Percentiles rank a stretch among this genome's conserved stretches.
Conservation (phyloP, 2,329 filamentous ascomycete species). For the Colletotrichum spinosum region DNA sequence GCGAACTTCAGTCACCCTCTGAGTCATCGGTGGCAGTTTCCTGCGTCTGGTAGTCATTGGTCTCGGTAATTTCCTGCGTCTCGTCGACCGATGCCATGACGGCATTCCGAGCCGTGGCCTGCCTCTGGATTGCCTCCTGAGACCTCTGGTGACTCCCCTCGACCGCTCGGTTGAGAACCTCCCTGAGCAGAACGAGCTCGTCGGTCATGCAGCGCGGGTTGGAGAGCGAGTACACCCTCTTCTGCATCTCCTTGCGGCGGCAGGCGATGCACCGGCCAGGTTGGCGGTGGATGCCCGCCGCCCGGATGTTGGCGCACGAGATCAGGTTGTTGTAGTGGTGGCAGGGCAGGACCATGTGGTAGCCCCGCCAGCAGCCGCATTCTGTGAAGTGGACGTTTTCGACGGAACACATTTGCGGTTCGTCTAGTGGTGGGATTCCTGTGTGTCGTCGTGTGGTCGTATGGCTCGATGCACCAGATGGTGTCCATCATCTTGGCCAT, state of each 20-base stretch:
- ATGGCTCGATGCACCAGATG: no score
- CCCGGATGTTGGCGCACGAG: slow-evolving; percentile 16
- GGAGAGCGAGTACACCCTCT: not conserved
- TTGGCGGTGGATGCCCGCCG: slow-evolving; percentile 30
- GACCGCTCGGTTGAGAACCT: no score
- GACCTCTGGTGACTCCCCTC: no score
- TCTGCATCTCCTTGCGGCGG: slow-evolving; percentile 17
- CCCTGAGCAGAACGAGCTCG: slow-evolving; percentile 18
- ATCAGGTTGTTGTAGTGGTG: not conserved
- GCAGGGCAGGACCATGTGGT: slow-evolving; percentile 24
- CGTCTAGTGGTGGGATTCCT: not conserved
- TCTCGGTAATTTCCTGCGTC: no score
- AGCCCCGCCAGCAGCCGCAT: slow-evolving; percentile 34
- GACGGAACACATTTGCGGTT: slow-evolving; percentile 28
- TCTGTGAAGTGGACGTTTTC: slow-evolving; percentile 34
- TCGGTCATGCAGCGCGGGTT: slow-evolving; percentile 42
- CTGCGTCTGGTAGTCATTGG: no score
- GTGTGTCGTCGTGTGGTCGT: not conserved
- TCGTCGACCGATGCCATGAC: no score
- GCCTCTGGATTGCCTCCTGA: no score
- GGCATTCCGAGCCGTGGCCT: no score
- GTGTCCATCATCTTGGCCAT: no score
- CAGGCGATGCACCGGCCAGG: slow-evolving; percentile 30
- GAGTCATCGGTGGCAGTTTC: no score
- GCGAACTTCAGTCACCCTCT: no score